A percentile compares a stretch with the other conserved stretches of the same genome.
Conservation (phyloP, 495 filamentous ascomycete genomes). For the Penicillium taxi region DNA sequence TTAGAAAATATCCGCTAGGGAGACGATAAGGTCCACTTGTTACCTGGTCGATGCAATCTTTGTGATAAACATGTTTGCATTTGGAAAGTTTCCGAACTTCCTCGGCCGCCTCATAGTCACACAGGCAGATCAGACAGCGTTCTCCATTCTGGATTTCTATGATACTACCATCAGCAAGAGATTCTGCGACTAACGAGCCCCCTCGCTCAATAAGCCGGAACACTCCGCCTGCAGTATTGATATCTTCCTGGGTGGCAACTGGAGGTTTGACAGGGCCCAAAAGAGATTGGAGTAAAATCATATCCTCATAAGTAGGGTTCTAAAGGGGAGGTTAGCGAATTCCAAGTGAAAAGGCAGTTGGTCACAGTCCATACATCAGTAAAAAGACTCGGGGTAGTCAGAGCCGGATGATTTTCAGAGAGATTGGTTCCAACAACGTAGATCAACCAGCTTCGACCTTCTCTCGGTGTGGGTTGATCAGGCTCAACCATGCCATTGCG, state of each 20-base stretch:
- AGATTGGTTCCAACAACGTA: constrained; percentile 72
- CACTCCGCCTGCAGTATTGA: constrained; percentile 55
- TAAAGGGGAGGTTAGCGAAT: constrained; percentile 13
- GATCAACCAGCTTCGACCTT: constrained; percentile 65
- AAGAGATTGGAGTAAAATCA: constrained; percentile 64
- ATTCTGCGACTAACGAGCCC: constrained; percentile 44
- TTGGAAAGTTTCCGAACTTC: constrained; percentile 55
- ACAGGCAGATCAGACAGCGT: constrained; percentile 64
- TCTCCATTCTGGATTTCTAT: constrained; percentile 49
- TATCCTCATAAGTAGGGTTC: constrained; percentile 74
- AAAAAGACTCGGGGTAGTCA: constrained; percentile 68
- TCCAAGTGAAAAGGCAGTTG: not conserved
- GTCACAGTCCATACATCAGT: constrained; percentile 47
- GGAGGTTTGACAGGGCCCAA: constrained; percentile 69
- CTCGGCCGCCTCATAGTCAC: constrained; percentile 60
- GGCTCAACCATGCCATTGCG: constrained; percentile 63
- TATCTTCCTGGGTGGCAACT: constrained; percentile 59
- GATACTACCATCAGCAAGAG: constrained; percentile 38
- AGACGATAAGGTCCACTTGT: constrained; percentile 8
- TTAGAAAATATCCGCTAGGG: not conserved
- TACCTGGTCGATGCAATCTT: constrained; percentile 72
- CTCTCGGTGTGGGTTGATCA: constrained; percentile 43
- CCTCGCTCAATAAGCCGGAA: constrained; percentile 43
- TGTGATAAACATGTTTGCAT: constrained; percentile 66
- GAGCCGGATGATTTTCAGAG: constrained; percentile 67